Conservation (phyloP, 2,329 filamentous ascomycete species). For the Ophiostoma piceae region DNA sequence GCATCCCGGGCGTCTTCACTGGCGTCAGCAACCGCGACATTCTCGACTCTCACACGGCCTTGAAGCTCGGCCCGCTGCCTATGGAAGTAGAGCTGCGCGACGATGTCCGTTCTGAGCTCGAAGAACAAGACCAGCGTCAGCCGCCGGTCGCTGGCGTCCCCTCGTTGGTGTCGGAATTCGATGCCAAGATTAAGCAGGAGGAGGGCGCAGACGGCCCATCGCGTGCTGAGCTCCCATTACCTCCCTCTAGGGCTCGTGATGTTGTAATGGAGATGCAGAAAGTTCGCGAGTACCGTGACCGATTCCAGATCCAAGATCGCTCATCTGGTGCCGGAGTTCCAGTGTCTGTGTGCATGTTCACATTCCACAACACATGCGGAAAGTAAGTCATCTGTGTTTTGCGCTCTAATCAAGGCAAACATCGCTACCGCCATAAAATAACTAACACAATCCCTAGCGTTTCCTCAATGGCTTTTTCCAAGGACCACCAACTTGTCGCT, state of each 20-base stretch:
- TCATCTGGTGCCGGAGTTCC: conserved; percentile 78
- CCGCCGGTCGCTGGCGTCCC: conserved; percentile 65
- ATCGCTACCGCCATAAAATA: not conserved
- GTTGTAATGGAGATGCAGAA: conserved; percentile 93
- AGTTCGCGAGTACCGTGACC: conserved; percentile 84
- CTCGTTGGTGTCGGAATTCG: conserved; percentile 81
- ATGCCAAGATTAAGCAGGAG: conserved; percentile 81
- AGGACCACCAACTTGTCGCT: conserved; percentile 80
- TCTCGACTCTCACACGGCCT: conserved; percentile 49
- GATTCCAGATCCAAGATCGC: conserved; percentile 79
- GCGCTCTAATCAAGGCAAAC: not conserved
- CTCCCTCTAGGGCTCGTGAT: conserved; percentile 81
- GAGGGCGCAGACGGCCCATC: conserved; percentile 78
- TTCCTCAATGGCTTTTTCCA: conserved; percentile 92
- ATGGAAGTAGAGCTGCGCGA: conserved; percentile 77
- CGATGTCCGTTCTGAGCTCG: conserved; percentile 80
- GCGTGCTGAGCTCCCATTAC: conserved; percentile 75
- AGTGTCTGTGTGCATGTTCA: conserved; percentile 93
- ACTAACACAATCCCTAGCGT: conserved; percentile 47
- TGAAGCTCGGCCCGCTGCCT: conserved; percentile 76
- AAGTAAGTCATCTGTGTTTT: conserved; percentile 52
- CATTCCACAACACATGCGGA: conserved; percentile 93
- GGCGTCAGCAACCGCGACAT: conserved; percentile 58
- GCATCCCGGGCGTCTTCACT: conserved; percentile 58
- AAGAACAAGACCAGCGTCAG: conserved; percentile 74